phyloP scores from a whole-genome alignment of 345 rosid species.

The Erucastrum elatum region DNA sequence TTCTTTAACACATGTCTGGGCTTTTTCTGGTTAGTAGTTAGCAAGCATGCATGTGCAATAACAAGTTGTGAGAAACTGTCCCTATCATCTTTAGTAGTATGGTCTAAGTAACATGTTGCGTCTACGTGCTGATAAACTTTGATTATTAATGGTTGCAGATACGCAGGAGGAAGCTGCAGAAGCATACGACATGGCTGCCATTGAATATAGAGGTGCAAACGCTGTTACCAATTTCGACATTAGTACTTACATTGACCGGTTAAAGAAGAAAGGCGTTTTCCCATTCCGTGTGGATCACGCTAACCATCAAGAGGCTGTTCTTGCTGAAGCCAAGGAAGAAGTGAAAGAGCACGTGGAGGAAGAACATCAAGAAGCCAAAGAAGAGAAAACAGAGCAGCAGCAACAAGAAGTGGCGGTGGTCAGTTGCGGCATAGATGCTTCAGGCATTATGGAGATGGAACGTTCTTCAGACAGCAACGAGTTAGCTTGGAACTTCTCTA shows the following conservation, averaged over 20 bases:
- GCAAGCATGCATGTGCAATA: background rate
- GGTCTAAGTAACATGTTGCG: background rate
- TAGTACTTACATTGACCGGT: slow-evolving; percentile 61
- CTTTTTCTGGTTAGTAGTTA: slow-evolving; percentile 24
- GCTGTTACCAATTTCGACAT: slow-evolving; percentile 90
- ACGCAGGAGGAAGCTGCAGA: slow-evolving; percentile 98
- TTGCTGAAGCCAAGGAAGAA: slow-evolving; percentile 35
- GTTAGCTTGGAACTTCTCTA: slow-evolving; percentile 60
- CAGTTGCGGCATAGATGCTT: slow-evolving; percentile 43
- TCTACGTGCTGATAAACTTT: background rate
- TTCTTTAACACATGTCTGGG: slow-evolving; percentile 31
- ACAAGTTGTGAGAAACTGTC: background rate
- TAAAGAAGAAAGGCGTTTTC: slow-evolving; percentile 60
- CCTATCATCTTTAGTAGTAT: background rate
- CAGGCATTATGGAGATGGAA: slow-evolving; percentile 38
- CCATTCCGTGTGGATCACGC: slow-evolving; percentile 36
- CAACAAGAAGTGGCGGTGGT: slow-evolving; percentile 26
- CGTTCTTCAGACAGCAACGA: slow-evolving; percentile 42
- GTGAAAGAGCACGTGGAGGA: slow-evolving; percentile 17
- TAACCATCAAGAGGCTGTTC: slow-evolving; percentile 21
- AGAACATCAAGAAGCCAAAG: slow-evolving; percentile 10
- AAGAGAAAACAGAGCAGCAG: slow-evolving; percentile 18
- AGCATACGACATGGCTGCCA: slow-evolving; percentile 96
- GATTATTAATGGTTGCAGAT: slow-evolving; percentile 43
- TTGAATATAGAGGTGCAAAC: slow-evolving; percentile 86